A percentile compares a stretch with the other conserved stretches of the same genome.
phyloP scores from a whole-genome alignment of 768 basidiomycete species.

The Hygrophorus pudorinus region DNA sequence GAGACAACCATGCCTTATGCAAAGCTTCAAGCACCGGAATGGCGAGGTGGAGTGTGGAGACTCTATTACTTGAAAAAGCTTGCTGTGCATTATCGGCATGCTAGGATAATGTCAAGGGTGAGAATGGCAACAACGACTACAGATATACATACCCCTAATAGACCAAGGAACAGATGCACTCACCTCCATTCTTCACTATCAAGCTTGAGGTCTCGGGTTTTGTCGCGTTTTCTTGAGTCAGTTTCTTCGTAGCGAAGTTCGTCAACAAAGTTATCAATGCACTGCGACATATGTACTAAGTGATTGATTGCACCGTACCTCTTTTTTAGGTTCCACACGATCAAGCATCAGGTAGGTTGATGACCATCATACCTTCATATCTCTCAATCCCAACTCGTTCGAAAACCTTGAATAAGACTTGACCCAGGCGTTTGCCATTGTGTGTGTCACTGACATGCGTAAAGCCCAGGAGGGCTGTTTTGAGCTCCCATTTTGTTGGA shows the following conservation, averaged over 20 bases:
- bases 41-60: conserved; percentile 19
- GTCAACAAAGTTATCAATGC: background rate
- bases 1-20: conserved; percentile 18
- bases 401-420: conserved; percentile 27
- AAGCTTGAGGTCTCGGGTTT: background rate
- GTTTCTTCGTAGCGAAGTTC: background rate
- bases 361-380: conserved; percentile 23
- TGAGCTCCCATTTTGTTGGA: conserved; percentile 16
- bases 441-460: conserved; percentile 25
- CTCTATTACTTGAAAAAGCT: conserved; percentile 20
- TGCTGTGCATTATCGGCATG: conserved; percentile 23
- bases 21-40: conserved; percentile 24
- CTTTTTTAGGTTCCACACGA: conserved; percentile 3
- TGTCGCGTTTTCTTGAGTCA: background rate
- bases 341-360: conserved; percentile 24
- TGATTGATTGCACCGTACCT: no score
- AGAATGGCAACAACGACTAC: conserved; percentile 16
- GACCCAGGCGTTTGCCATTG: conserved; percentile 23
- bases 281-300: no score
- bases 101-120: conserved; percentile 10
- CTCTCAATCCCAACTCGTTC: conserved; percentile 15
- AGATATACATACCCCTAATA: background rate
- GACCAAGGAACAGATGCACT: background rate
- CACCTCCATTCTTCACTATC: background rate
- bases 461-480: conserved; percentile 25